Percentiles rank a stretch among this genome's conserved stretches.
Evolutionary conservation across 345 rosid genomes (phyloP).

Genomic region (Eucalyptus viminalis): DNA sequence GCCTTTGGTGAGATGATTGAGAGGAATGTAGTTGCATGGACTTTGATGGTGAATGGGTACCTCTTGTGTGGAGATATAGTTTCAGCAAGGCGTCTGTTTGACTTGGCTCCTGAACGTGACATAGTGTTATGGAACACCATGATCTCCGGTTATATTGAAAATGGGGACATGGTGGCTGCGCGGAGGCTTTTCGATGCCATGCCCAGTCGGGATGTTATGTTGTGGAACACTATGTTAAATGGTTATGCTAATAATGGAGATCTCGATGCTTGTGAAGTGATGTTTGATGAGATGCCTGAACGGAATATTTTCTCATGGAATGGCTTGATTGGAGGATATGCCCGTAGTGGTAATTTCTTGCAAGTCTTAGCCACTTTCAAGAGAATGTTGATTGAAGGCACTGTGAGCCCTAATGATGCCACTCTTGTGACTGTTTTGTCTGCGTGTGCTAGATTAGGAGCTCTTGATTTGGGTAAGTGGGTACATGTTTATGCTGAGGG

Average conservation of each 20-base stretch:
- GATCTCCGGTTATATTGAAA: conserved; percentile 49
- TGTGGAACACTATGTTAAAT: conserved; percentile 65
- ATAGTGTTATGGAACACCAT: conserved; percentile 72
- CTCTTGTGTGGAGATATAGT: conserved; percentile 34
- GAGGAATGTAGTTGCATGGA: conserved; percentile 74
- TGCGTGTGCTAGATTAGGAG: conserved; percentile 74
- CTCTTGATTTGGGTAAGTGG: conserved; percentile 64
- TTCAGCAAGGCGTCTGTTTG: conserved; percentile 49
- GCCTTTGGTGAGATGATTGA: conserved; percentile 63
- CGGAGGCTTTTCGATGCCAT: conserved; percentile 50
- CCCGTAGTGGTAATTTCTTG: conserved; percentile 18
- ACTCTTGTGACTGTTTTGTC: conserved; percentile 72
- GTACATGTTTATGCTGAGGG: conserved; percentile 42
- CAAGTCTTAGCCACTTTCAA: conserved; percentile 48
- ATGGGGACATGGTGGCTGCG: conserved; percentile 49
- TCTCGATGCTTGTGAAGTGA: conserved; percentile 26
- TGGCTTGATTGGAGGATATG: conserved; percentile 53
- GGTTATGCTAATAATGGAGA: conserved; percentile 54
- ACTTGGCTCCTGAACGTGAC: conserved; percentile 67
- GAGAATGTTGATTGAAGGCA: conserved; percentile 42
- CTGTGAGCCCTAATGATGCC: conserved; percentile 51
- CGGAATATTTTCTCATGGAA: conserved; percentile 81
- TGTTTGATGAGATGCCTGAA: conserved; percentile 65
- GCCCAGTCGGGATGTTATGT: conserved; percentile 66
- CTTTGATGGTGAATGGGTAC: conserved; percentile 51